phyloP scores from a whole-genome alignment of 1,284 basidiomycete species.

The Melampsora americana region DNA sequence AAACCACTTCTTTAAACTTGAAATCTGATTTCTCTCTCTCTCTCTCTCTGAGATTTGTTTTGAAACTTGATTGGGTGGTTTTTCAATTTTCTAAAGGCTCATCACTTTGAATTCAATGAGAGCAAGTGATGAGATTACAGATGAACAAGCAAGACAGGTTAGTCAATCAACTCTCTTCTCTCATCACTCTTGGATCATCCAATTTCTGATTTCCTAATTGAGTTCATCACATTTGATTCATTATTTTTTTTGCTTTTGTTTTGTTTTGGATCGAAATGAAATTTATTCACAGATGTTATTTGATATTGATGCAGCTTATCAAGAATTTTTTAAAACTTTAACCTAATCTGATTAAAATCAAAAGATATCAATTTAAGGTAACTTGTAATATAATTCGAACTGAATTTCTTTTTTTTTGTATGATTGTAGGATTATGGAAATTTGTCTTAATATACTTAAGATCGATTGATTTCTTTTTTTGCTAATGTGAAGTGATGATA shows the following conservation, averaged over 20 bases:
- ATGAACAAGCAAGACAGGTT: constrained; percentile 90
- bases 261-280: too few relatives aligned
- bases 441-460: too few relatives aligned
- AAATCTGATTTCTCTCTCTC: not conserved
- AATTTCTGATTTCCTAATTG: not conserved
- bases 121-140: constrained; percentile 90
- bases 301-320: constrained; percentile 94
- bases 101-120: constrained; percentile 96
- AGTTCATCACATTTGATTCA: not conserved
- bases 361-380: too few relatives aligned
- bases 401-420: too few relatives aligned
- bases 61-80: not conserved
- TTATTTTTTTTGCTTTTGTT: too few relatives aligned
- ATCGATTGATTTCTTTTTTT: too few relatives aligned
- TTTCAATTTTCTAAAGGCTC: too few relatives aligned
- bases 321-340: constrained; percentile 87
- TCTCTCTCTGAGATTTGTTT: not conserved
- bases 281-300: constrained; percentile 72
- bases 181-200: not conserved
- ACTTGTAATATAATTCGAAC: too few relatives aligned
- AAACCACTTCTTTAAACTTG: not conserved
- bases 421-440: too few relatives aligned
- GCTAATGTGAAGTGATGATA: too few relatives aligned
- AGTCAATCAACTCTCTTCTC: constrained; percentile 46
- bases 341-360: constrained; percentile 52